phyloP scores from a whole-genome alignment of 805 yeast genomes.

The Suhomyces sp. region DNA sequence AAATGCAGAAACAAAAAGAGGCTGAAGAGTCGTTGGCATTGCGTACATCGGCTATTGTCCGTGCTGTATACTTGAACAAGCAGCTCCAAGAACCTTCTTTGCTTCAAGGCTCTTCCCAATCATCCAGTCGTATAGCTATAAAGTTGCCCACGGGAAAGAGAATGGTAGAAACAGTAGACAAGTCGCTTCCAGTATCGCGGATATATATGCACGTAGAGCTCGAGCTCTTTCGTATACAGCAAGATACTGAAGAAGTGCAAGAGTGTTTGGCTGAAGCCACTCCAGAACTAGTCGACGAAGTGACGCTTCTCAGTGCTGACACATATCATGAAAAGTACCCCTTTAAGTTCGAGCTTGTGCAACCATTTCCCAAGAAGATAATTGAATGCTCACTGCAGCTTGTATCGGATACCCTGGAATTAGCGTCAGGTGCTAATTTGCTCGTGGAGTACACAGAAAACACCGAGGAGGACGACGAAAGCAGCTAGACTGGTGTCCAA shows the following conservation, averaged over 20 bases:
- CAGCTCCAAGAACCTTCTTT: background rate
- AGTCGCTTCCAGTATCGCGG: slow-evolving; percentile 40
- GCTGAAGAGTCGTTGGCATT: background rate
- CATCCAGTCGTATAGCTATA: slow-evolving; percentile 38
- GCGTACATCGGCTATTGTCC: background rate
- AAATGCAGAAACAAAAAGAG: slow-evolving; percentile 38
- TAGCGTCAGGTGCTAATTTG: slow-evolving; percentile 36
- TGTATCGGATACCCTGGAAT: slow-evolving; percentile 15
- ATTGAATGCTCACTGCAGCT: slow-evolving; percentile 8
- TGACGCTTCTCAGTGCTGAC: slow-evolving; percentile 3
- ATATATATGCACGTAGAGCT: slow-evolving; percentile 51
- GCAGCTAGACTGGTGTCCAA: background rate
- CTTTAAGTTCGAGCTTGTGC: slow-evolving; percentile 38
- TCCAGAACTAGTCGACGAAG: background rate
- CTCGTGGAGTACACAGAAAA: slow-evolving; percentile 34
- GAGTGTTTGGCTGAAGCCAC: slow-evolving; percentile 6
- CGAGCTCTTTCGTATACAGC: slow-evolving; percentile 18
- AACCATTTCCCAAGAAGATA: slow-evolving; percentile 40
- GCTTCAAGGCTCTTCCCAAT: background rate
- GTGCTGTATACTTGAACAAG: background rate
- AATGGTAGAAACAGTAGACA: slow-evolving; percentile 42
- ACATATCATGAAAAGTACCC: slow-evolving; percentile 25
- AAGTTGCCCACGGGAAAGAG: slow-evolving; percentile 54
- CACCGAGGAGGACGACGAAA: slow-evolving; percentile 17
- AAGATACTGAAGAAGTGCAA: slow-evolving; percentile 4